These are phyloP conservation scores for Leishmania tarentolae DNA, from an alignment of 208 protist genomes.

Conservation along the genomic window DNA sequence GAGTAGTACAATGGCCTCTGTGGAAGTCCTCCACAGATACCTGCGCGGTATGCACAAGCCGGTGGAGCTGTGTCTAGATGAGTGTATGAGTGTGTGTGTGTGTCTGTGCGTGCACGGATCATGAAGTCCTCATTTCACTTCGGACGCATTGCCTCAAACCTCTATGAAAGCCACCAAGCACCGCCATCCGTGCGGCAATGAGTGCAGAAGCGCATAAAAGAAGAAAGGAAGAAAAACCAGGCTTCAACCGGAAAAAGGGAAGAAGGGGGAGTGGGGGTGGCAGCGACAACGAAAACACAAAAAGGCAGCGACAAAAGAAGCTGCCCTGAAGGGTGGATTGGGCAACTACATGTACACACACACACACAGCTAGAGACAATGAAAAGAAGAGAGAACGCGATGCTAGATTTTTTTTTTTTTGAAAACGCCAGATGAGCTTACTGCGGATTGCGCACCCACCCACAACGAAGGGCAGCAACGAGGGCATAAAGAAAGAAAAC, in stretches of 20 bases:
- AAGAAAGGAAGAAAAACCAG: not conserved
- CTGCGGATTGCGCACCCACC: not conserved
- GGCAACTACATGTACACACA: not conserved
- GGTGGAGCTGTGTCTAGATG: too few relatives aligned
- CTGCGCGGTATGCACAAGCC: too few relatives aligned
- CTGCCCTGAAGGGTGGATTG: not conserved
- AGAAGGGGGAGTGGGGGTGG: not conserved
- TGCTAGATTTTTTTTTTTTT: not conserved
- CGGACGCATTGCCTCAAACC: not conserved
- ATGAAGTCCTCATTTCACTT: not conserved
- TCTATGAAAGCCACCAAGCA: not conserved
- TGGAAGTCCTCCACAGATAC: not conserved
- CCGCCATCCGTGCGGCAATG: not conserved
- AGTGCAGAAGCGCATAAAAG: not conserved
- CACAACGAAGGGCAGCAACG: not conserved
- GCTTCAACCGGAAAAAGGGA: not conserved
- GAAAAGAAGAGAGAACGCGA: not conserved
- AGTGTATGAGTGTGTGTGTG: too few relatives aligned
- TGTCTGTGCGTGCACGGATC: not conserved
- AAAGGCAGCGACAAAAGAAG: not conserved
- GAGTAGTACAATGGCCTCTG: not conserved
- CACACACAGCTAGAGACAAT: not conserved
- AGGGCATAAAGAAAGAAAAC: slow-evolving; percentile 4
- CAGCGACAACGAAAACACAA: not conserved
- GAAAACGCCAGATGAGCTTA: not conserved